These are phyloP conservation scores for Poa pratensis DNA, from an alignment of 176 grass and related monocot genomes.

Conservation along the genomic window DNA sequence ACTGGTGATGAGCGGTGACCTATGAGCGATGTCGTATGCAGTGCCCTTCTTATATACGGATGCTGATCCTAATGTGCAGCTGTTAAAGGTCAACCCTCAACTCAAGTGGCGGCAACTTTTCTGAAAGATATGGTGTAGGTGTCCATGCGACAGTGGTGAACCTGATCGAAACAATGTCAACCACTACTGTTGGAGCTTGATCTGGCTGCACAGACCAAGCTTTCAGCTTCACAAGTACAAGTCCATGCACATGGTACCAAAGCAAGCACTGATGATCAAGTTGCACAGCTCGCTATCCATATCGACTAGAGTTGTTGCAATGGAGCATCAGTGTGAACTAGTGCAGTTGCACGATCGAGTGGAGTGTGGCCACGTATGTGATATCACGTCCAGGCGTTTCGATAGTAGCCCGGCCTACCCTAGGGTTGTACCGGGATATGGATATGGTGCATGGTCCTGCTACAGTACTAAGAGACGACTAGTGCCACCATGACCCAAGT, in stretches of 20 bases:
- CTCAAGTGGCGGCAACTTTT: background rate
- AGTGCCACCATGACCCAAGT: background rate
- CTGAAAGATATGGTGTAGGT: background rate
- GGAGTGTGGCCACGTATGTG: background rate
- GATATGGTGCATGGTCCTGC: background rate
- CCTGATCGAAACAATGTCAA: background rate
- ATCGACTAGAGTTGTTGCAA: background rate
- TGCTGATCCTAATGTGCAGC: background rate
- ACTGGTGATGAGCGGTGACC: background rate
- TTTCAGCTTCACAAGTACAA: background rate
- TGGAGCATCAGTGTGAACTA: background rate
- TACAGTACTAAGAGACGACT: background rate
- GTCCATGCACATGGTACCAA: background rate
- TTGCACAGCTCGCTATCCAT: background rate
- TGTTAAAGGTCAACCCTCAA: no score
- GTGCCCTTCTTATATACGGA: background rate
- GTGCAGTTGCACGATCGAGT: background rate
- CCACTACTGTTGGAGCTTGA: no score
- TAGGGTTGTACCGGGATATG: background rate
- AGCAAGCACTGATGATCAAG: background rate
- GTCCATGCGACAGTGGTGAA: background rate
- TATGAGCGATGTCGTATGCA: background rate
- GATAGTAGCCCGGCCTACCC: background rate
- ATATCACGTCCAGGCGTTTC: background rate
- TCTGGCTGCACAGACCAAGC: background rate